Conservation (phyloP, 805 yeast genomes). For the Lipomyces oligophaga region DNA sequence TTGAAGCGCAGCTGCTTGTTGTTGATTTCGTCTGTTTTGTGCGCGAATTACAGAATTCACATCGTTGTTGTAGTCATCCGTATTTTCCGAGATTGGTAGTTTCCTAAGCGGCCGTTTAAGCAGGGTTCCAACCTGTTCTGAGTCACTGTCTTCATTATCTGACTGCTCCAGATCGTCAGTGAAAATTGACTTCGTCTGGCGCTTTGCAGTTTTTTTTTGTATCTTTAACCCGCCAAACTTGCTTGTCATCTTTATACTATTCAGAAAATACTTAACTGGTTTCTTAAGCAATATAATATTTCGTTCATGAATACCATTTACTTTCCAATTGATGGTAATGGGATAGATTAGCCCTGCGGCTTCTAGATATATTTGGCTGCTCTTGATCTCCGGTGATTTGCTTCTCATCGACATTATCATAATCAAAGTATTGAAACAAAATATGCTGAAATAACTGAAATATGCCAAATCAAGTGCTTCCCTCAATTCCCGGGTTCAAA, state of each 20-base stretch:
- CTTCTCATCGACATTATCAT: not conserved
- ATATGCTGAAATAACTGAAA: too few relatives aligned
- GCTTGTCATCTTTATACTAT: too few relatives aligned
- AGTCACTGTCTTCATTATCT: too few relatives aligned
- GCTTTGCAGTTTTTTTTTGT: not conserved
- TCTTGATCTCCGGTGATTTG: not conserved
- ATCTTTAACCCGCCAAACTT: constrained; percentile 11
- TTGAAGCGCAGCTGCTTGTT: constrained; percentile 3
- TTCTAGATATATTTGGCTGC: not conserved
- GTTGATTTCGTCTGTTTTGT: constrained; percentile 9
- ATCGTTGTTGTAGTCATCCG: too few relatives aligned
- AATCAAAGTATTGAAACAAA: not conserved
- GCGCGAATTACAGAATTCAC: constrained; percentile 19
- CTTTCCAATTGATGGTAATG: too few relatives aligned
- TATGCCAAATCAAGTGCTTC: too few relatives aligned
- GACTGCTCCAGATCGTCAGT: too few relatives aligned
- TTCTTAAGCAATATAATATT: too few relatives aligned
- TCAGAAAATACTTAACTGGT: too few relatives aligned
- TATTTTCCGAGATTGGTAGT: not conserved
- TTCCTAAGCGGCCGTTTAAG: not conserved
- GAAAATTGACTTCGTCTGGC: not conserved
- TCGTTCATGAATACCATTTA: too few relatives aligned
- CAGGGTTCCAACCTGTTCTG: too few relatives aligned
- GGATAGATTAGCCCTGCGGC: too few relatives aligned
- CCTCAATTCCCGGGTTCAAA: constrained; percentile 78